These are phyloP conservation scores for Trichophyton simii DNA, from an alignment of 2,329 filamentous ascomycete genomes.

Conservation along the genomic window DNA sequence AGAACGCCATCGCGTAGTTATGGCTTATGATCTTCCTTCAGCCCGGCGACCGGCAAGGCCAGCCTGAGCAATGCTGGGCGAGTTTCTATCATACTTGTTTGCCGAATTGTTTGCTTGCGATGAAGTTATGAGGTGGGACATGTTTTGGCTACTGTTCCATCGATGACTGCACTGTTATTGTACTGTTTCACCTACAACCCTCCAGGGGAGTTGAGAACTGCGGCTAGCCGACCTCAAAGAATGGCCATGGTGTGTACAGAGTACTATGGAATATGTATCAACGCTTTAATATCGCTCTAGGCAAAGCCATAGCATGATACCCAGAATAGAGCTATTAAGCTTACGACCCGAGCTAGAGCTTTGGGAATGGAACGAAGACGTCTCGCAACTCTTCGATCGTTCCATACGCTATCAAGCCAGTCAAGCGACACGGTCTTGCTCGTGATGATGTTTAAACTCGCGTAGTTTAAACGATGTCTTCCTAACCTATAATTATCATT, in stretches of 20 bases:
- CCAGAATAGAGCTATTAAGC: background rate
- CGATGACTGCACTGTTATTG: background rate
- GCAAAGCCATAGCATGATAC: background rate
- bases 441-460: background rate
- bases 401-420: background rate
- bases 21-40: background rate
- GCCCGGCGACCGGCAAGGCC: background rate
- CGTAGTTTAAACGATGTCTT: background rate
- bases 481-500: background rate
- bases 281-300: background rate
- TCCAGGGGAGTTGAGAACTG: background rate
- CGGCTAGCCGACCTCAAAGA: too few relatives aligned
- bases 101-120: background rate
- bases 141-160: background rate
- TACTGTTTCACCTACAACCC: background rate
- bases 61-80: background rate
- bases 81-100: background rate
- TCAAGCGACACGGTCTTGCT: background rate
- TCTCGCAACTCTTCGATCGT: background rate
- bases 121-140: background rate
- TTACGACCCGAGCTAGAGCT: background rate
- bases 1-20: background rate
- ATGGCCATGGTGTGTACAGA: too few relatives aligned
- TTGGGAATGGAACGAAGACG: background rate
- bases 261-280: too few relatives aligned